Evolutionary conservation across 1,284 basidiomycete genomes (phyloP).

Genomic region (Ceratobasidium papillatum): DNA sequence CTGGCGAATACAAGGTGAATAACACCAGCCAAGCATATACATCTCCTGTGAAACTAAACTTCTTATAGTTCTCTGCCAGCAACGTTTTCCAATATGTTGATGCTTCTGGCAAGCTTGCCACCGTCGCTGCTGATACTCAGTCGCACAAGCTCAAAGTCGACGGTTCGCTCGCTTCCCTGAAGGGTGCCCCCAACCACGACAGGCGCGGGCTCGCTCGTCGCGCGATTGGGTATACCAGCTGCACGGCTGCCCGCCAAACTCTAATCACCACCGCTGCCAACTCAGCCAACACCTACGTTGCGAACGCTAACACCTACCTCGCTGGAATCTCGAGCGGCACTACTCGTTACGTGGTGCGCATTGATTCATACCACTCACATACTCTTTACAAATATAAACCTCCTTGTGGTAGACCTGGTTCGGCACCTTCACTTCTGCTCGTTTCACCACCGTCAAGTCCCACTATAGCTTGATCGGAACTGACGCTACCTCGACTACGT

Average conservation of each 20-base stretch:
- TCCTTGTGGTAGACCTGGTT: slow-evolving; percentile 43
- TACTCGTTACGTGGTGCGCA: slow-evolving; percentile 34
- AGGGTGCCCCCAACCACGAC: neutral
- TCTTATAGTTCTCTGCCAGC: slow-evolving; percentile 17
- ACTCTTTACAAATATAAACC: too few species aligned
- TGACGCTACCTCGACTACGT: slow-evolving; percentile 34
- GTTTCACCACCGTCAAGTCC: slow-evolving; percentile 38
- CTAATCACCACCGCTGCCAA: slow-evolving; percentile 40
- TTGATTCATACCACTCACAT: too few species aligned
- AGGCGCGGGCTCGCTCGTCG: slow-evolving; percentile 2
- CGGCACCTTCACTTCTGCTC: slow-evolving; percentile 38
- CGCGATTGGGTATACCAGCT: slow-evolving; percentile 29
- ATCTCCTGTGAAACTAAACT: neutral
- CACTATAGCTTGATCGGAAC: slow-evolving; percentile 37
- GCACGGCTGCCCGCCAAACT: slow-evolving; percentile 18
- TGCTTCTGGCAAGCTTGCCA: slow-evolving; percentile 21
- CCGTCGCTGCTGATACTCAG: slow-evolving; percentile 23
- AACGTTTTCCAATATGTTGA: slow-evolving; percentile 37
- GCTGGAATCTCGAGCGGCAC: slow-evolving; percentile 28
- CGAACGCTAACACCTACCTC: slow-evolving; percentile 21
- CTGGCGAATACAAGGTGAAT: slow-evolving; percentile 19
- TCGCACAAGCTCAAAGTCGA: slow-evolving; percentile 19
- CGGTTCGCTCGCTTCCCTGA: slow-evolving; percentile 38
- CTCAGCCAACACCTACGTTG: slow-evolving; percentile 40
- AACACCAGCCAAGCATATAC: neutral